Evolutionary conservation across 1,139 yeast genomes (phyloP), one percentile per base, ranked within the genome.

Genomic region (Protomyces arabidopsidicola): DNA sequence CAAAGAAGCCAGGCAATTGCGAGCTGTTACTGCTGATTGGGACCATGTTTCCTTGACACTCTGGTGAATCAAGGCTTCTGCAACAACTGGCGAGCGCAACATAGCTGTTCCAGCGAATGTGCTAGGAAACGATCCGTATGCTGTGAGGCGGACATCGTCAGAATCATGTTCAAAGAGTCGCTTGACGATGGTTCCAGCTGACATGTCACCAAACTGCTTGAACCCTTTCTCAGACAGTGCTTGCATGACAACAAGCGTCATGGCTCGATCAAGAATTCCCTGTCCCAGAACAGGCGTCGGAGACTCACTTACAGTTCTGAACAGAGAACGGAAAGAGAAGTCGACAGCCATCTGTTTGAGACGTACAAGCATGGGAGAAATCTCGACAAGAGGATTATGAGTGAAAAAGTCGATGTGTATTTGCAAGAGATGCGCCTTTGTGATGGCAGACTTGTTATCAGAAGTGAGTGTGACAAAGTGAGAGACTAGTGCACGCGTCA

Each of bases 271-370:
- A 16, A 52, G 22, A n/a, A 20, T 10, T 5, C 48, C 48, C 22
- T 42, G 48, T n/a, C 48, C 48, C 14, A 18, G 3, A 18, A 42
- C 18, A 8, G 24, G 20, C 20, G 22, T 20, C 1, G 4, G 16
- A 12, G 48, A 42, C 10, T 10, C 12, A 16, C 22, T 20, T 6
- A 16, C 16, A 5, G 22, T 16, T 10, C 16, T 42, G 48, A 42
- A 42, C 12, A 42, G 48, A 10, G 48, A 42, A 12, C 48, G 48
- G 48, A 42, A 42, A 1, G 22, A 42, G 20, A 51, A 58, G 22
- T 58, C 62, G 9, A 51, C 56, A 10, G 53, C 62, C 39, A 55
- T 31, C 20, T 58, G 62, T 6, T 55, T 55, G 24, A 58, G 22
- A 5, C 62, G 51, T 8, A 56, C 52, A 14, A 58, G 24, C 22